Conservation (phyloP, 2,329 filamentous ascomycete genomes). For the Scortechinia acanthostroma region DNA sequence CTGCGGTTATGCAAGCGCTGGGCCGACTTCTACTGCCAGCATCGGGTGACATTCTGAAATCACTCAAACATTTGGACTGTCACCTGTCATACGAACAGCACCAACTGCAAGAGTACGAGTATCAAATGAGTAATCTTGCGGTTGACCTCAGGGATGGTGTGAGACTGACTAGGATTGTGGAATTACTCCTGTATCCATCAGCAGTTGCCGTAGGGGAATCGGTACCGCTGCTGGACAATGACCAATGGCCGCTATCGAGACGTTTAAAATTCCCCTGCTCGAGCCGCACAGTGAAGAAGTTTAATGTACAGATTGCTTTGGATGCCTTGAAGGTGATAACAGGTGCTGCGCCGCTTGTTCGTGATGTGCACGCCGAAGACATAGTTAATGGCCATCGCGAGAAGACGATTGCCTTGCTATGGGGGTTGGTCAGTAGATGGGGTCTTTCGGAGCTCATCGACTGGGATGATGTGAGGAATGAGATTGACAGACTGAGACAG, state of each 20-base stretch:
- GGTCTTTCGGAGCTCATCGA: conserved; percentile 42
- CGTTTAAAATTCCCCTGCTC: conserved; percentile 47
- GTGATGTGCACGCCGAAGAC: conserved; percentile 38
- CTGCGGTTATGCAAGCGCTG: conserved; percentile 37
- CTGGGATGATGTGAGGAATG: conserved; percentile 14
- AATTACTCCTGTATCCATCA: conserved; percentile 31
- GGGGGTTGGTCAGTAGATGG: conserved; percentile 46
- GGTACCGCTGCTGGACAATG: not conserved
- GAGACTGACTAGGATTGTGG: conserved; percentile 44
- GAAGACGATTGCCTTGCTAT: conserved; percentile 49
- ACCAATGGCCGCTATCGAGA: conserved; percentile 17
- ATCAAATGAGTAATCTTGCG: conserved; percentile 47
- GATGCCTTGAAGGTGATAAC: conserved; percentile 27
- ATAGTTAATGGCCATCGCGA: conserved; percentile 56
- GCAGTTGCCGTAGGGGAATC: not conserved
- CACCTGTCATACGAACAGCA: conserved; percentile 41
- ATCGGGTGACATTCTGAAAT: conserved; percentile 44
- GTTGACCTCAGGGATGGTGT: conserved; percentile 53
- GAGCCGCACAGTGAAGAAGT: conserved; percentile 42
- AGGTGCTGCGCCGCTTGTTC: conserved; percentile 25
- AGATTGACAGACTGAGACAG: not conserved
- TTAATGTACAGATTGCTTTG: conserved; percentile 49
- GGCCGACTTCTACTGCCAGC: conserved; percentile 43
- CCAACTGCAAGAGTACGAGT: conserved; percentile 46
- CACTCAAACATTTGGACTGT: conserved; percentile 44